Evolutionary conservation across 108 stramenopile species (phyloP).

Genomic region (Nannochloropsis gaditana): DNA sequence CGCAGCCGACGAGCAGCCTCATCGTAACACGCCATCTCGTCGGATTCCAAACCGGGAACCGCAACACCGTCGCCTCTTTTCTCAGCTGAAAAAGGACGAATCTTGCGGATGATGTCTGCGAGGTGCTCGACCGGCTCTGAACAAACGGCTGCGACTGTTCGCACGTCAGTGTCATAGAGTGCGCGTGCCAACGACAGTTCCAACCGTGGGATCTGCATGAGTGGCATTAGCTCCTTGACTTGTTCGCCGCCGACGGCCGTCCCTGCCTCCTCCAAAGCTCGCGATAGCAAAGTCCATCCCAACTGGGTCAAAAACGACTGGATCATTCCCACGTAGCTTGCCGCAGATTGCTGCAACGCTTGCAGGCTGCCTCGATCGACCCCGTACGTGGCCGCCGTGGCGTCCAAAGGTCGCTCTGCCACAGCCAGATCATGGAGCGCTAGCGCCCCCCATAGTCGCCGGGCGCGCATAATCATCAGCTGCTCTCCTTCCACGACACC

Average conservation of each 20-base stretch:
- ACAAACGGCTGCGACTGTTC: neutral
- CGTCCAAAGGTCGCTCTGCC: neutral
- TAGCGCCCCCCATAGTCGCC: conserved; percentile 12
- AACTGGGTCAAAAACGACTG: neutral
- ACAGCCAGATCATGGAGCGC: neutral
- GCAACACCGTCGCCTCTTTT: neutral
- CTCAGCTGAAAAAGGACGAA: neutral
- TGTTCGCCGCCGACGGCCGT: neutral
- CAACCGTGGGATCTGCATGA: neutral
- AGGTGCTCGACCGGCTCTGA: neutral
- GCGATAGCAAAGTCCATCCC: neutral
- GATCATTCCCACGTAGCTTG: neutral
- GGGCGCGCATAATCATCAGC: neutral
- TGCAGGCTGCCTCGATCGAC: neutral
- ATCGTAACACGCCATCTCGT: neutral
- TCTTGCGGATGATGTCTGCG: neutral
- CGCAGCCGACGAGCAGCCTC: neutral
- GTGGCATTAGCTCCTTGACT: neutral
- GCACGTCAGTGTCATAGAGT: neutral
- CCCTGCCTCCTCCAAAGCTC: conserved; percentile 3
- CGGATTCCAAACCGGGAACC: neutral
- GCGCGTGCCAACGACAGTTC: neutral
- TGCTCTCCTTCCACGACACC: neutral
- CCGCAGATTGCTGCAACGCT: conserved; percentile 2
- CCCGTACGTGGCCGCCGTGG: neutral